Evolutionary conservation across 352 stramenopile species (phyloP).

Genomic region (Pythium myriotylum): DNA sequence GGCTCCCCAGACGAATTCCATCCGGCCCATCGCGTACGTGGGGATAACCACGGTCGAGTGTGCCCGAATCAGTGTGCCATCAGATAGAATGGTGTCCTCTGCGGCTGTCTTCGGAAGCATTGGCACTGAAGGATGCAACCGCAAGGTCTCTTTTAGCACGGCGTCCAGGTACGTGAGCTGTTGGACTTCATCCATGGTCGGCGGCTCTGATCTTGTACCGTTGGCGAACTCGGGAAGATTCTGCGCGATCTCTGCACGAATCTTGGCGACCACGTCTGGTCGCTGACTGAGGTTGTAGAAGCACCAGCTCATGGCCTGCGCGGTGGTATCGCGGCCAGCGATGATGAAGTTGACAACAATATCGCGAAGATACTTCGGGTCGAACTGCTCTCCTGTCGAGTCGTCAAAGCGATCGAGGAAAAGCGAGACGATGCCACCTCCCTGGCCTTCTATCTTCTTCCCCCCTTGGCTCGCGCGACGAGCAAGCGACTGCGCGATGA

Average conservation of each 20-base stretch:
- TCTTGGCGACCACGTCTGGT: conserved; percentile 41
- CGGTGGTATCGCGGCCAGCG: background rate
- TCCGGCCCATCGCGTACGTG: conserved; percentile 44
- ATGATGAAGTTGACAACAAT: background rate
- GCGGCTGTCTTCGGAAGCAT: conserved; percentile 26
- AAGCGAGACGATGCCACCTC: conserved; percentile 48
- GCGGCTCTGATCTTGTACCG: conserved; percentile 1
- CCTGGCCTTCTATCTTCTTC: background rate
- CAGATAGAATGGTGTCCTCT: conserved; percentile 30
- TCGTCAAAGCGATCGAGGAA: conserved; percentile 45
- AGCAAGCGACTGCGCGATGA: conserved; percentile 44
- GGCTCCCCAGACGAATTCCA: conserved; percentile 38
- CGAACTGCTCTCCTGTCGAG: conserved; percentile 12
- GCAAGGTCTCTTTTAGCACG: conserved; percentile 40
- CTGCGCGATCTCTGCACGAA: conserved; percentile 42
- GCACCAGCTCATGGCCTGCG: conserved; percentile 6
- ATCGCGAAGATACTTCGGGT: background rate
- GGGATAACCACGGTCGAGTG: conserved; percentile 37
- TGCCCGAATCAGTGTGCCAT: conserved; percentile 35
- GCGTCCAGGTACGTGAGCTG: conserved; percentile 47
- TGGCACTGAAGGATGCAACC: conserved; percentile 40
- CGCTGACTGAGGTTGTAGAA: conserved; percentile 38
- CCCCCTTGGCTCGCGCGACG: conserved; percentile 3
- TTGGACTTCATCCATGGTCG: conserved; percentile 42
- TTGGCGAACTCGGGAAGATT: conserved; percentile 9